Conservation (phyloP, 257 asterid genomes). For the Ajuga chamaepitys region DNA sequence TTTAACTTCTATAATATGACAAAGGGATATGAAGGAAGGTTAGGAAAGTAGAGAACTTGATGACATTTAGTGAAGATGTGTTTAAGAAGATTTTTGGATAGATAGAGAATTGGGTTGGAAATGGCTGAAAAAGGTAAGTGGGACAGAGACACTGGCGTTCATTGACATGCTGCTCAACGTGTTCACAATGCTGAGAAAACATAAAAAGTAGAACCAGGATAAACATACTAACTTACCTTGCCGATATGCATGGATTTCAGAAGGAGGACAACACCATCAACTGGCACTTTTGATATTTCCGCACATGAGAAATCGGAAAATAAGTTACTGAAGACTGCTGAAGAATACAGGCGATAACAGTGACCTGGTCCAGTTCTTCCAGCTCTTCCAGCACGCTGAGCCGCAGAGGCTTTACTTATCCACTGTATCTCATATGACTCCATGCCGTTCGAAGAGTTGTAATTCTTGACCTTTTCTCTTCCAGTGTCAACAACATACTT, state of each 20-base stretch:
- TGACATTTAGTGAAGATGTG: too few relatives aligned
- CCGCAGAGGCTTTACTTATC: constrained; percentile 97
- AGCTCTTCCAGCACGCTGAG: constrained; percentile 96
- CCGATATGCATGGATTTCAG: constrained; percentile 88
- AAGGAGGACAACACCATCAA: constrained; percentile 93
- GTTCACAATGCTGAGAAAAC: not conserved
- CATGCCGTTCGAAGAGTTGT: constrained; percentile 74
- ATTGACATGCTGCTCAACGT: not conserved
- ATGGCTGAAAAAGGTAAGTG: not conserved
- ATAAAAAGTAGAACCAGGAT: not conserved
- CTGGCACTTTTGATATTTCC: constrained; percentile 83
- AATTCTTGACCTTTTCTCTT: constrained; percentile 78
- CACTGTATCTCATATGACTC: constrained; percentile 80
- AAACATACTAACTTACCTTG: constrained; percentile 40
- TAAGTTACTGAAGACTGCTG: constrained; percentile 67
- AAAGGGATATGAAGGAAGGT: too few relatives aligned
- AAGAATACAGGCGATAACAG: constrained; percentile 89
- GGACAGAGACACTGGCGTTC: too few relatives aligned
- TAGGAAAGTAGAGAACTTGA: too few relatives aligned
- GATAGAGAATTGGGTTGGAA: too few relatives aligned
- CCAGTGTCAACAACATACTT: constrained; percentile 95
- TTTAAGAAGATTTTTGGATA: too few relatives aligned
- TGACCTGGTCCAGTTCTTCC: constrained; percentile 99
- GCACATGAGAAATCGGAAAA: constrained; percentile 70
- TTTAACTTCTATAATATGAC: too few relatives aligned